Conservation (phyloP, 805 yeast species). For the Candida ortonii region DNA sequence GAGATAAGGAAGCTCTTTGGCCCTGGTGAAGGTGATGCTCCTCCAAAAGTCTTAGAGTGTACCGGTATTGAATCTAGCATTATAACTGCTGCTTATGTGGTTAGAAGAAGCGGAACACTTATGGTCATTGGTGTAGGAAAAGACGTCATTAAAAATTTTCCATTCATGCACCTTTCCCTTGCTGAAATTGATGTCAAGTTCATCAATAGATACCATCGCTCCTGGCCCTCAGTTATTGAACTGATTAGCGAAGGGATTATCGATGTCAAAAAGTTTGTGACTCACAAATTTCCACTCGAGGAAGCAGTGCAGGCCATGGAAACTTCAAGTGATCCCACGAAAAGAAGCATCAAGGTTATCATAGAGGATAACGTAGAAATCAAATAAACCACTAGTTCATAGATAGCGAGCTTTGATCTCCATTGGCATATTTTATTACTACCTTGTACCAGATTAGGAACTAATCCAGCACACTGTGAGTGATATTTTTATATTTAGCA, state of each 20-base stretch:
- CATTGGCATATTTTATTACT: no score
- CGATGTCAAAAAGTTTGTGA: slow-evolving; percentile 45
- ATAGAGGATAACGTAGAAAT: slow-evolving; percentile 36
- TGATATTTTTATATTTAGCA: no score
- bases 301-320: slow-evolving; percentile 47
- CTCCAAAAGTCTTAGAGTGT: slow-evolving; percentile 49
- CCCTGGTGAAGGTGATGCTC: slow-evolving; percentile 35
- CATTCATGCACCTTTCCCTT: slow-evolving; percentile 53
- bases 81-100: slow-evolving; percentile 44
- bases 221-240: slow-evolving; percentile 57
- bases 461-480: no score
- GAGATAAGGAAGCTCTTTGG: slow-evolving; percentile 38
- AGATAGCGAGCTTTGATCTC: neutral
- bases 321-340: slow-evolving; percentile 37
- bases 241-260: slow-evolving; percentile 43
- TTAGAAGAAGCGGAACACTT: slow-evolving; percentile 45
- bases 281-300: slow-evolving; percentile 47
- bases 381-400: no score
- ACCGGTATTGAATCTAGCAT: slow-evolving; percentile 52
- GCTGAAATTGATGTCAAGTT: slow-evolving; percentile 51
- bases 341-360: slow-evolving; percentile 48
- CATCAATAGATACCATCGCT: slow-evolving; percentile 52
- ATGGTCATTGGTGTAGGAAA: slow-evolving; percentile 53
- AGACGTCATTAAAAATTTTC: slow-evolving; percentile 43
- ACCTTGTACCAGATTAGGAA: no score